These are phyloP conservation scores for Golubevia pallescens DNA, from an alignment of 1,284 basidiomycete species.

Conservation along the genomic window DNA sequence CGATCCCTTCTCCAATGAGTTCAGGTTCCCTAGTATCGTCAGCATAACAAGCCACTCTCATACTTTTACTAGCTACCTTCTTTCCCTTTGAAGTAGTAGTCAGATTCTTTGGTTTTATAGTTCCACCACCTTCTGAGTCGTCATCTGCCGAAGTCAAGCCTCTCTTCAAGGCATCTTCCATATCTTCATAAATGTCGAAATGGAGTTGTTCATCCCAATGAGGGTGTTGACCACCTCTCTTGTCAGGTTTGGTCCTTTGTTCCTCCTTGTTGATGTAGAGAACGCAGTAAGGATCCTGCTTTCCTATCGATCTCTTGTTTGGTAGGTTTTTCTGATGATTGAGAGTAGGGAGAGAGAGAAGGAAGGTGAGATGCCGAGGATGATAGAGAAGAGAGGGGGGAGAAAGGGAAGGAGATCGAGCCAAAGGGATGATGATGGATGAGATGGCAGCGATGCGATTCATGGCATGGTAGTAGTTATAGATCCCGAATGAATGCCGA, in stretches of 20 bases:
- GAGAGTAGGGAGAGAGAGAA: not conserved
- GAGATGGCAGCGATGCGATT: not conserved
- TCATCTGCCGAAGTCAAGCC: constrained; percentile 64
- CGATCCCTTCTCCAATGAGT: constrained; percentile 86
- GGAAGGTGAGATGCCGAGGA: not conserved
- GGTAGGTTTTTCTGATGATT: constrained; percentile 42
- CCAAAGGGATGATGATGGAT: not conserved
- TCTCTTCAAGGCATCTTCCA: constrained; percentile 71
- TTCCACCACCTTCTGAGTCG: constrained; percentile 65
- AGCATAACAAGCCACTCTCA: constrained; percentile 87
- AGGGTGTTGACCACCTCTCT: constrained; percentile 94
- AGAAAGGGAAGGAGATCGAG: not conserved
- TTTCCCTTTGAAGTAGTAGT: constrained; percentile 39
- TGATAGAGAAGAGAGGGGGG: no score
- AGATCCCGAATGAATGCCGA: not conserved
- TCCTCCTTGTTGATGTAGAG: constrained; percentile 71
- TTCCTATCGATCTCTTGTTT: constrained; percentile 68
- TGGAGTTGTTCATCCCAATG: constrained; percentile 99
- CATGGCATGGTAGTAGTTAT: no score
- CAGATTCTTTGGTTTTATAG: constrained; percentile 17
- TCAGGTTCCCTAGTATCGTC: constrained; percentile 95
- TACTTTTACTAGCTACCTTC: constrained; percentile 75
- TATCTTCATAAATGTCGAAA: constrained; percentile 85
- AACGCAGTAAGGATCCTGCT: constrained; percentile 94
- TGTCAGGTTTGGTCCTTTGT: constrained; percentile 79